phyloP scores from a whole-genome alignment of 2,329 filamentous ascomycete species.

The Sporothrix brasiliensis region DNA sequence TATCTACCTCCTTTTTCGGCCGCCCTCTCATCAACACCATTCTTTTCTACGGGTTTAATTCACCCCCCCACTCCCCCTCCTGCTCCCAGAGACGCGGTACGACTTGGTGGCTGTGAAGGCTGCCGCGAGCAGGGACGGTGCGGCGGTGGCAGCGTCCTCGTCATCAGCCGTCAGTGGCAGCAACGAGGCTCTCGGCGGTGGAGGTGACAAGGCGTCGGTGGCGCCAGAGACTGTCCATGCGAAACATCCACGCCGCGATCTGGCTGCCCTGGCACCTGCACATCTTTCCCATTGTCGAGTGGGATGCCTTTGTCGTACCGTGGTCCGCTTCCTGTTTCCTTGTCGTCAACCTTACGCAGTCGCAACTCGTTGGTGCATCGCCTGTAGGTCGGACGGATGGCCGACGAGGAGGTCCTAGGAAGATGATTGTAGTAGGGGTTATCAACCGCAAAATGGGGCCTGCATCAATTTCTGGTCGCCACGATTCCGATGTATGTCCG shows the following conservation, averaged over 20 bases:
- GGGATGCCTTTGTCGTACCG: conserved; percentile 63
- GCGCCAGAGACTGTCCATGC: neutral
- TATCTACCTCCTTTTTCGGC: neutral
- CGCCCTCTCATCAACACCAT: neutral
- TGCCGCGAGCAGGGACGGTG: conserved; percentile 20
- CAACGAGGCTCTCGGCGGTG: conserved; percentile 5
- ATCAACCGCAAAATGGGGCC: too few species aligned
- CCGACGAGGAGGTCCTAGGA: too few species aligned
- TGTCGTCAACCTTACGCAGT: conserved; percentile 60
- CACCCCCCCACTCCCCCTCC: too few species aligned
- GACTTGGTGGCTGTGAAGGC: conserved; percentile 45
- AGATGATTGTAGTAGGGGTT: too few species aligned
- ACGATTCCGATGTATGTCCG: too few species aligned
- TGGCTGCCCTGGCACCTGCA: conserved; percentile 66
- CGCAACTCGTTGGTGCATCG: conserved; percentile 37
- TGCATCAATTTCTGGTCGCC: too few species aligned
- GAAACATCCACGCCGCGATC: conserved; percentile 46
- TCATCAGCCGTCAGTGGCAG: conserved; percentile 27
- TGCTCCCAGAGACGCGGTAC: conserved; percentile 67
- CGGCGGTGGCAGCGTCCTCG: conserved; percentile 32
- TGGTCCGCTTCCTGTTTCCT: conserved; percentile 54
- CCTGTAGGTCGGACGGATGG: neutral
- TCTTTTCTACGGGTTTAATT: neutral
- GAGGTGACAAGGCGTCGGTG: neutral
- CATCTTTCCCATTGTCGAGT: conserved; percentile 64